Percentiles rank a stretch among this genome's conserved stretches.
Conservation (phyloP, 495 filamentous ascomycete species). For the Penicillium roqueforti region DNA sequence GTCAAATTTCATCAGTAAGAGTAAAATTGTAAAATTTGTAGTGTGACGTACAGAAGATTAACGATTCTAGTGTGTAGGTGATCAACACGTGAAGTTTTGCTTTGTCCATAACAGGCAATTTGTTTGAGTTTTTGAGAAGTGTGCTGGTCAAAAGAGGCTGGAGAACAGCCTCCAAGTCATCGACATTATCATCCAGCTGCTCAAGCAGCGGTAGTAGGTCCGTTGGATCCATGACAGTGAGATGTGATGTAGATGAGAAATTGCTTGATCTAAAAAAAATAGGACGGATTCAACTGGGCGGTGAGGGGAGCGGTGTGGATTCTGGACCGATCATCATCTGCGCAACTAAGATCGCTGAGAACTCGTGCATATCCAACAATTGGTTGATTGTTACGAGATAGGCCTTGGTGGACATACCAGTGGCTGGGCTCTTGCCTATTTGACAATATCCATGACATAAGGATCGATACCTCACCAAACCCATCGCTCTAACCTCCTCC, state of each 20-base stretch:
- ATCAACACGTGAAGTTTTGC: slow-evolving; percentile 83
- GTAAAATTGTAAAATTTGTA: neutral
- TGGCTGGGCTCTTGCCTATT: neutral
- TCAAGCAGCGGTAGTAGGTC: slow-evolving; percentile 55
- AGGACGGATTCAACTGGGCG: slow-evolving; percentile 19
- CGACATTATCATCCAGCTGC: slow-evolving; percentile 68
- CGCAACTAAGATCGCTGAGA: slow-evolving; percentile 9
- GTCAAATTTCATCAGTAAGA: slow-evolving; percentile 15
- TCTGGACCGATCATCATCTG: slow-evolving; percentile 12
- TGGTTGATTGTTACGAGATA: neutral
- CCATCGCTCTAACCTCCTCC: neutral
- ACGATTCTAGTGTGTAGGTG: slow-evolving; percentile 86
- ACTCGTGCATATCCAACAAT: neutral
- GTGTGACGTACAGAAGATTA: slow-evolving; percentile 70
- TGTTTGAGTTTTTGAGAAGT: slow-evolving; percentile 63
- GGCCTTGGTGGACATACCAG: neutral
- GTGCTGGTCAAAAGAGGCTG: slow-evolving; percentile 59
- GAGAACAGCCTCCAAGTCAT: slow-evolving; percentile 70
- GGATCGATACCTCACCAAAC: neutral
- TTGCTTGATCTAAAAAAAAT: slow-evolving; percentile 18
- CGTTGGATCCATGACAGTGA: slow-evolving; percentile 36
- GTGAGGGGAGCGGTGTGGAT: slow-evolving; percentile 21
- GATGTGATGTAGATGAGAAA: slow-evolving; percentile 9
- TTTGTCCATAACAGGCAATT: slow-evolving; percentile 86
- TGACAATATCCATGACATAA: neutral